Evolutionary conservation across 495 filamentous ascomycete genomes (phyloP), one percentile per base, ranked within the genome.

Genomic region (Aspergillus baeticus): DNA sequence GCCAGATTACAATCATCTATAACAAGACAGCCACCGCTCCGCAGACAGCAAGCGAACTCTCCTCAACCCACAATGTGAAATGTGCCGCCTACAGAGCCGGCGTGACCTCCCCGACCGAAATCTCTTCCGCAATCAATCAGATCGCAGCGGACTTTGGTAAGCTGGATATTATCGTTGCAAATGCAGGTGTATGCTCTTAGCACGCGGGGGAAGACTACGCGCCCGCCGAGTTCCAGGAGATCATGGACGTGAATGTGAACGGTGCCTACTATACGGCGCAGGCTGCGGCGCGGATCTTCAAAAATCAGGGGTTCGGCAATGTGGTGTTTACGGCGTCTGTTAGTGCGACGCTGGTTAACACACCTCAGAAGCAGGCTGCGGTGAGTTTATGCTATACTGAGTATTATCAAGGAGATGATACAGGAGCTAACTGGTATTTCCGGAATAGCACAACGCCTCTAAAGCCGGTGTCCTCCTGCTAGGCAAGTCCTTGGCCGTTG

Each of bases 141-240:
- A 78, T 82, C 51, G 77, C 85, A 18, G 43, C 63, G 33, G 84
- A 88, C 7, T 87, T 90, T 70, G 79, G 78, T 39, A 77, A 84
- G 5, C 80, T 90, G 15, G 87, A 90, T 59, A 74, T 89, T 57
- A 86, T 89, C 63, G 80, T 90, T 36, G 87, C 87, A 34, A 90
- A 90, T 57, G 80, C 43, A 6, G 43, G 43, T 3, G 18, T 46
- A 2, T 23, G 21, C 2, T 31, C 43, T 14, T 14, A 23, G 10
- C 21, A 54, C 26, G 48, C 58, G 14, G 59, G 29, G n/a, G 61
- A 62, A 17, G 64, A 65, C 11, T 67, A 67, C 37, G 51, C 52
- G 10, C 39, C 51, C 10, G 57, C 62, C 2, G 23, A 41, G 33
- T 69, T 59, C 52, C 44, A 52, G 23, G 37, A 63, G 34, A 61